A percentile compares a stretch with the other conserved stretches of the same genome.
These are phyloP conservation scores for Tubosaeta brunneosetosa DNA, from an alignment of 768 basidiomycete genomes.

Conservation along the genomic window DNA sequence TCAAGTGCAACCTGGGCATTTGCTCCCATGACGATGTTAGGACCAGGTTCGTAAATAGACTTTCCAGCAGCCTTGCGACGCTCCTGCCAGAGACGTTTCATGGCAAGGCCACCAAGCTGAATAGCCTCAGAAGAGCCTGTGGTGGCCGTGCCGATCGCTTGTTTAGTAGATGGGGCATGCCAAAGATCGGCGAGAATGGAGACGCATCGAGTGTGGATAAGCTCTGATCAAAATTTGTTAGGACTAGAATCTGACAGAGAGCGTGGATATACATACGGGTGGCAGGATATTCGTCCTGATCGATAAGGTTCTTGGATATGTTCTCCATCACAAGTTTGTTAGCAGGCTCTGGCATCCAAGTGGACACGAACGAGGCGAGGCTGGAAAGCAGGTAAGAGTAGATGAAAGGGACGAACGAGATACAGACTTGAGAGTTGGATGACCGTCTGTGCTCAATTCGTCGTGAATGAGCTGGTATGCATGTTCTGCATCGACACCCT, in stretches of 20 bases:
- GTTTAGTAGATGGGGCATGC: slow-evolving; percentile 52
- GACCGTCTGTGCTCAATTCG: slow-evolving; percentile 52
- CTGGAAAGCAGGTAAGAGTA: slow-evolving; percentile 13
- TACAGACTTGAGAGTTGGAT: slow-evolving; percentile 47
- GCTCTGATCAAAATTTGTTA: slow-evolving; percentile 21
- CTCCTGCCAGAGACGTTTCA: slow-evolving; percentile 70
- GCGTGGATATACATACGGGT: slow-evolving; percentile 33
- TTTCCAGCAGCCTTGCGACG: slow-evolving; percentile 63
- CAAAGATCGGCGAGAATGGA: slow-evolving; percentile 64
- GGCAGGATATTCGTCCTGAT: slow-evolving; percentile 66
- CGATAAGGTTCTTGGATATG: slow-evolving; percentile 63
- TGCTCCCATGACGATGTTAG: slow-evolving; percentile 61
- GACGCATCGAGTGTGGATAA: slow-evolving; percentile 43
- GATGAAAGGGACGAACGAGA: neutral
- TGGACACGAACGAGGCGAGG: slow-evolving; percentile 64
- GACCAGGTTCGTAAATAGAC: slow-evolving; percentile 60
- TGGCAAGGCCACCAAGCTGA: slow-evolving; percentile 65
- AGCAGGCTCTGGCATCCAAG: slow-evolving; percentile 54
- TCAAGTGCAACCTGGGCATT: slow-evolving; percentile 70
- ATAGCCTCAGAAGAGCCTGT: slow-evolving; percentile 71
- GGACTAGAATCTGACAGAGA: neutral
- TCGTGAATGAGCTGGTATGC: slow-evolving; percentile 62
- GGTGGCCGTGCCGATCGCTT: slow-evolving; percentile 65
- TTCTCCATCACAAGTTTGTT: slow-evolving; percentile 60
- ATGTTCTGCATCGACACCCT: slow-evolving; percentile 51